Conservation (phyloP, 305 asterid species). For the Fraxinus sp. region DNA sequence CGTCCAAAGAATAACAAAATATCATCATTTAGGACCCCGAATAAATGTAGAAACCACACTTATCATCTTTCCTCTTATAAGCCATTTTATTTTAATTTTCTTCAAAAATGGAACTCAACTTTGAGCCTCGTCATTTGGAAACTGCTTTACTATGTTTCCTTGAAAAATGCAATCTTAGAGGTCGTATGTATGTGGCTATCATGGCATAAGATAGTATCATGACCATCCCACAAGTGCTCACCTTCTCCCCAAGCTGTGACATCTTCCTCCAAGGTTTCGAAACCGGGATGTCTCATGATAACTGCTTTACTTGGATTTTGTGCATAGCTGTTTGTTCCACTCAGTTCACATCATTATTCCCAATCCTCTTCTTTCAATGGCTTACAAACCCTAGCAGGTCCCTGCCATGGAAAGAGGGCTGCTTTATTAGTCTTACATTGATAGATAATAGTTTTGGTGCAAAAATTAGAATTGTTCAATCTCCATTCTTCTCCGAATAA, state of each 20-base stretch:
- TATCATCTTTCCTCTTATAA: not conserved
- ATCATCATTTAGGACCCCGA: too few relatives aligned
- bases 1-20: too few relatives aligned
- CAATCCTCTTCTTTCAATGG: not conserved
- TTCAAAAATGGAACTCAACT: not conserved
- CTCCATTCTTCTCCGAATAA: slow-evolving; percentile 5
- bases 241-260: not conserved
- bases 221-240: not conserved
- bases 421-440: not conserved
- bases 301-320: not conserved
- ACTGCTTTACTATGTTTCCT: not conserved
- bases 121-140: not conserved
- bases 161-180: not conserved
- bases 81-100: not conserved
- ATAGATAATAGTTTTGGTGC: not conserved
- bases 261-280: not conserved
- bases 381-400: not conserved
- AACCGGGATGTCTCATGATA: not conserved
- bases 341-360: not conserved
- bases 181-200: not conserved
- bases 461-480: not conserved
- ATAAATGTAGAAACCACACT: too few relatives aligned
- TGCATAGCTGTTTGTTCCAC: not conserved
- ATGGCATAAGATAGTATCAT: not conserved
- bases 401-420: not conserved